Evolutionary conservation across 2,329 filamentous ascomycete genomes (phyloP).

Genomic region (Lasiodiplodia theobromae): DNA sequence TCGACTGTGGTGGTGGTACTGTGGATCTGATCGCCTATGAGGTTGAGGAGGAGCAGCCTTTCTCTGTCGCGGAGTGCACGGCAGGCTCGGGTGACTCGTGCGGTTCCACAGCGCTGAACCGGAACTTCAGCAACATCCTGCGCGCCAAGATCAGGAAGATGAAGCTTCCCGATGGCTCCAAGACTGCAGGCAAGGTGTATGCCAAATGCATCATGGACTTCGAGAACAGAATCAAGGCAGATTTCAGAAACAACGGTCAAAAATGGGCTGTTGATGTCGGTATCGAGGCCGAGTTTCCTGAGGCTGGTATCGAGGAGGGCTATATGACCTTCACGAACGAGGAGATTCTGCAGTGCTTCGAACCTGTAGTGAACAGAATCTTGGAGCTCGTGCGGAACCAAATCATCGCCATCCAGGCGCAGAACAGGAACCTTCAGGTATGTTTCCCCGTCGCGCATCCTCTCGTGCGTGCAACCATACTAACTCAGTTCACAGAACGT

Average conservation of each 20-base stretch:
- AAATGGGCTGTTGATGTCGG: slow-evolving; percentile 99
- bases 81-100: slow-evolving; percentile 97
- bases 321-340: slow-evolving; percentile 99
- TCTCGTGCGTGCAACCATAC: background rate
- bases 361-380: slow-evolving; percentile 97
- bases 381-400: slow-evolving; percentile 95
- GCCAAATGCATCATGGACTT: slow-evolving; percentile 99
- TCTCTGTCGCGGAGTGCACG: slow-evolving; percentile 96
- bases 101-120: slow-evolving; percentile 96
- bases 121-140: slow-evolving; percentile 97
- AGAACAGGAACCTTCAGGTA: slow-evolving; percentile 88
- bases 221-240: slow-evolving; percentile 98
- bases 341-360: slow-evolving; percentile 98
- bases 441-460: slow-evolving; percentile 33
- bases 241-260: slow-evolving; percentile 98
- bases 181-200: slow-evolving; percentile 97
- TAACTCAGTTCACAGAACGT: slow-evolving; percentile 69
- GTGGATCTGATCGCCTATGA: slow-evolving; percentile 99
- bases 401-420: slow-evolving; percentile 98
- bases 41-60: slow-evolving; percentile 96
- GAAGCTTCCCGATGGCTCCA: slow-evolving; percentile 96
- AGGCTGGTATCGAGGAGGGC: slow-evolving; percentile 96
- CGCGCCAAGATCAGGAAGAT: slow-evolving; percentile 98
- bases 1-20: slow-evolving; percentile 97
- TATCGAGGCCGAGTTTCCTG: slow-evolving; percentile 97